Conservation (phyloP, 2,329 filamentous ascomycete species). For the Teratosphaeria gauchensis region DNA sequence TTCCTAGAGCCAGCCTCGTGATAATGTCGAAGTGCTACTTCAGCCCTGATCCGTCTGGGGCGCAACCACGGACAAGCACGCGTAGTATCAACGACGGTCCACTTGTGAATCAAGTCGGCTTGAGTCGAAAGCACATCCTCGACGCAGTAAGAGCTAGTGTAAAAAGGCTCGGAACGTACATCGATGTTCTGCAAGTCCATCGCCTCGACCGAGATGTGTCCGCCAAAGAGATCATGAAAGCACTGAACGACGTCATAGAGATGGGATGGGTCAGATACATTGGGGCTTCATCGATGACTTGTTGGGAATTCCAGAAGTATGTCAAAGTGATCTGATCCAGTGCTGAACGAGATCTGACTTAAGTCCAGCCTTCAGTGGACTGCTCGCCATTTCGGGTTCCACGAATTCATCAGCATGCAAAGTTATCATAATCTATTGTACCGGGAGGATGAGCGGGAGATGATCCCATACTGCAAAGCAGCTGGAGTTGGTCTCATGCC, state of each 20-base stretch:
- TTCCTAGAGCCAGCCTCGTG: conserved; percentile 55
- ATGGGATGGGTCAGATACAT: conserved; percentile 49
- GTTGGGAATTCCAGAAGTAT: conserved; percentile 44
- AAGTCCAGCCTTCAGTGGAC: conserved; percentile 34
- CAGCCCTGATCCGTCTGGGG: conserved; percentile 20
- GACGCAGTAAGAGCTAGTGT: conserved; percentile 53
- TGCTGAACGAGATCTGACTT: no score
- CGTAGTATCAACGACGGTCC: conserved; percentile 34
- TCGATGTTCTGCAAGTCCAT: conserved; percentile 54
- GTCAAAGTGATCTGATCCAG: no score
- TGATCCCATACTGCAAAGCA: conserved; percentile 41
- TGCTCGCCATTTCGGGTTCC: conserved; percentile 50
- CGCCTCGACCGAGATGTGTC: conserved; percentile 47
- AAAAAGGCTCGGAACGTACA: conserved; percentile 48
- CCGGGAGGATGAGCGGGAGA: conserved; percentile 53
- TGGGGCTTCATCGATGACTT: conserved; percentile 43
- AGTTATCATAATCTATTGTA: conserved; percentile 50
- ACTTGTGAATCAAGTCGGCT: conserved; percentile 42
- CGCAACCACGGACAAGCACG: conserved; percentile 19
- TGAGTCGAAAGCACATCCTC: conserved; percentile 56
- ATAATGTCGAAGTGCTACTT: conserved; percentile 57
- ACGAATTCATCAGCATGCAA: conserved; percentile 53
- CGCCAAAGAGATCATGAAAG: conserved; percentile 51
- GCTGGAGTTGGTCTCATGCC: conserved; percentile 43
- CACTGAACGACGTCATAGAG: conserved; percentile 46